Evolutionary conservation across 2,329 filamentous ascomycete species (phyloP), one percentile per base, ranked within the genome.

Genomic region (Shiraia sp.): DNA sequence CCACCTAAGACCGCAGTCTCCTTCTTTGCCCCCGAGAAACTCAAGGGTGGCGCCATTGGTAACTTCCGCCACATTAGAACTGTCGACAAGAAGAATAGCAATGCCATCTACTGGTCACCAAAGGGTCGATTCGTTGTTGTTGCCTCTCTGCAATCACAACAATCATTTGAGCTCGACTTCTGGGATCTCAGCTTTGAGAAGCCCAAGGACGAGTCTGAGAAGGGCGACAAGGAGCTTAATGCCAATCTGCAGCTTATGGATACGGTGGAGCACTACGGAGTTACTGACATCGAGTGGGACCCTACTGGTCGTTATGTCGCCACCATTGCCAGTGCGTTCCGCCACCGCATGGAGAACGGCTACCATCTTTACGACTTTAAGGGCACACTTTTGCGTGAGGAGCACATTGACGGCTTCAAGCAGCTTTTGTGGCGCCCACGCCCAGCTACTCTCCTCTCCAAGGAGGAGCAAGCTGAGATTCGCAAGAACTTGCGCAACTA

Each of bases 401-500:
- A 96, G 72, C 86, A 85, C 36, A 80, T 95, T 45, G 93, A 99
- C 56, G 95, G 95, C 73, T 97, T 99, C 82, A 96, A 96, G 82
- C 93, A 99, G 73, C 89, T 91, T 75, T 73, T 88, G 51, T 99
- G 93, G 93, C 87, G 93, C 31, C 93, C 93, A 14, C 87, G 93
- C 30, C 93, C 93, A 14, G 71, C 88, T 6, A 93, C 89, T n/a
- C 83, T 99, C 50, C 86, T 99, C 43, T 85, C 82, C 71, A 96
- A 96, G 76, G 92, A 97, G 51, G 92, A 99, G 78, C 93, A 97
- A 78, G 95, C 96, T 80, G 82, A 87, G 64, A 89, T 97, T 64
- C 92, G 95, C 77, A 96, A 96, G 83, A 99, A 96, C 75, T 85
- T 99, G 40, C 88, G 92, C 58, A 93, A 97, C 73, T 99, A 96